Evolutionary conservation across 1,284 basidiomycete species (phyloP).

Genomic region (Chalciporus sp.): DNA sequence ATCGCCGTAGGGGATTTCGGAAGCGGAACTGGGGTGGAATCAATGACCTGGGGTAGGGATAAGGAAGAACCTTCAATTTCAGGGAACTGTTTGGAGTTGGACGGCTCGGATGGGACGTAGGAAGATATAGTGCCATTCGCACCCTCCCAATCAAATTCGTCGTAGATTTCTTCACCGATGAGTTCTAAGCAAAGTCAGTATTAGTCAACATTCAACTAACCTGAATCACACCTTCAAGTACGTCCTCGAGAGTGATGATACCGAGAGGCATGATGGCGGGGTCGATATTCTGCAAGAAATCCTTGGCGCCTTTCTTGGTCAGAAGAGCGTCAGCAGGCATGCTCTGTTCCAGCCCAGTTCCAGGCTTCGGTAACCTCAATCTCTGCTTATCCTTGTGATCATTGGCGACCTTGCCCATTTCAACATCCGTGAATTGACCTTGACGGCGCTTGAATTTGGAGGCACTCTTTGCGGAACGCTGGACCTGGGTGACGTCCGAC

Average conservation of each 20-base stretch:
- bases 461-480: slow-evolving; percentile 24
- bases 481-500: slow-evolving; percentile 28
- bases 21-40: slow-evolving; percentile 9
- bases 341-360: slow-evolving; percentile 64
- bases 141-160: slow-evolving; percentile 80
- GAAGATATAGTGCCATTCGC: slow-evolving; percentile 60
- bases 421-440: slow-evolving; percentile 36
- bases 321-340: slow-evolving; percentile 85
- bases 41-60: slow-evolving; percentile 32
- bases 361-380: slow-evolving; percentile 45
- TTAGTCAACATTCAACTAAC: neutral
- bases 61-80: slow-evolving; percentile 25
- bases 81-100: slow-evolving; percentile 21
- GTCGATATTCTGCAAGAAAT: slow-evolving; percentile 78
- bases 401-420: slow-evolving; percentile 37
- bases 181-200: slow-evolving; percentile 53
- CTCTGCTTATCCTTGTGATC: slow-evolving; percentile 37
- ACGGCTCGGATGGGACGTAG: slow-evolving; percentile 49
- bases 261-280: slow-evolving; percentile 80
- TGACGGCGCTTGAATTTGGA: slow-evolving; percentile 21
- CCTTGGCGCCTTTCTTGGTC: slow-evolving; percentile 66
- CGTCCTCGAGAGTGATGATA: slow-evolving; percentile 92
- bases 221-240: slow-evolving; percentile 72
- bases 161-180: slow-evolving; percentile 89
- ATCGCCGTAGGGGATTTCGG: slow-evolving; percentile 27